phyloP scores from a whole-genome alignment of 108 stramenopile species.

The Conticribra guillardii region DNA sequence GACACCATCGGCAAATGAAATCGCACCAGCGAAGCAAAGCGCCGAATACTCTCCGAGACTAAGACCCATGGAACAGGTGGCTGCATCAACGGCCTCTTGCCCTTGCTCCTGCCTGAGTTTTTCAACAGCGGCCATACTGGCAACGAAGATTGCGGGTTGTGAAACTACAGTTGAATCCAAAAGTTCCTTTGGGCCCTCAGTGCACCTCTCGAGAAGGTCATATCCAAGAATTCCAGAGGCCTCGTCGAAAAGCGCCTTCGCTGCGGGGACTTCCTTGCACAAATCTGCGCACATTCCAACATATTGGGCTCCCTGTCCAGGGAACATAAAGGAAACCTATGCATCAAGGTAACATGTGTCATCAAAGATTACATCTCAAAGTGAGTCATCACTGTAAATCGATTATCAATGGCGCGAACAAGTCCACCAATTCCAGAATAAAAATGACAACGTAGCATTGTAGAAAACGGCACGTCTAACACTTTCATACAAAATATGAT shows the following conservation, averaged over 20 bases:
- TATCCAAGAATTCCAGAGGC: conserved; percentile 96
- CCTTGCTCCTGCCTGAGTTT: conserved; percentile 89
- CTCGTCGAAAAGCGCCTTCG: conserved; percentile 94
- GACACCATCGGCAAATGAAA: conserved; percentile 98
- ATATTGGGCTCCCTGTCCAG: conserved; percentile 93
- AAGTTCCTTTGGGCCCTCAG: conserved; percentile 92
- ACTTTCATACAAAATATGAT: neutral
- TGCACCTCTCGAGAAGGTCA: conserved; percentile 92
- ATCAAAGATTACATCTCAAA: conserved; percentile 5
- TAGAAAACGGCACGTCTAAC: neutral
- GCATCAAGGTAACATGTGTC: too few species aligned
- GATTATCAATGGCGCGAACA: neutral
- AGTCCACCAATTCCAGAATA: too few species aligned
- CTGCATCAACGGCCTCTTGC: conserved; percentile 88
- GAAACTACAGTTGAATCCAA: conserved; percentile 95
- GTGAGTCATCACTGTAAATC: neutral
- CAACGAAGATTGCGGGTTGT: conserved; percentile 98
- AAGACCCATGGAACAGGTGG: conserved; percentile 96
- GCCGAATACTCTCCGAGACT: conserved; percentile 97
- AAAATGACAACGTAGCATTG: neutral
- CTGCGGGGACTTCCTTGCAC: conserved; percentile 86
- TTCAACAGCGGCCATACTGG: conserved; percentile 97
- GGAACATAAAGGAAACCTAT: conserved; percentile 95
- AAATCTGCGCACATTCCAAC: conserved; percentile 91
- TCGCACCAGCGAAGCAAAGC: conserved; percentile 96